Evolutionary conservation across 2,329 filamentous ascomycete genomes (phyloP), one percentile per base, ranked within the genome.

Genomic region (Cercospora canescens): DNA sequence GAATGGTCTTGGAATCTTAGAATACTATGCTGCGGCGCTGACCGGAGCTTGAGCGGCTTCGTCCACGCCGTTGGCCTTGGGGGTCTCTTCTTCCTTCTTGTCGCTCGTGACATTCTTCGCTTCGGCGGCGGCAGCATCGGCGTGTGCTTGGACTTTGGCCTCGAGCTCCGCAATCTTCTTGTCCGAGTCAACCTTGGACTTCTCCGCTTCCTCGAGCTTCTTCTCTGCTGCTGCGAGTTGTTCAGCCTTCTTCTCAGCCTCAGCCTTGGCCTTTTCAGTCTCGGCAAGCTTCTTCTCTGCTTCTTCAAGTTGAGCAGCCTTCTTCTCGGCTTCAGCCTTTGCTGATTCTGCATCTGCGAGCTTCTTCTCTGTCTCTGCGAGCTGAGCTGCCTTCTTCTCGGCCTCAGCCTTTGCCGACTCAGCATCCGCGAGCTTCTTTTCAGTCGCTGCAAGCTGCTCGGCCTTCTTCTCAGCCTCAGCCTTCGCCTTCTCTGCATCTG

Each of bases 151-250:
- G 32, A 58, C 45, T 41, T 62, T 61, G 26, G 28, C 56, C 41
- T 63, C 54, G 39, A 66, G 60, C 30, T 62, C 64, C 8, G 60
- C 60, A 28, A 62, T 39, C 50, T 62, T 62, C 60, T 62, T 62
- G 8, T 62, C 60, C 34, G 60, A 35, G 8, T 61, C 59, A 52
- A 21, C 45, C 45, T 50, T 50, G 18, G 45, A 24, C 21, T 16
- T 45, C 39, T 55, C 41, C n/a, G 62, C 54, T 16, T 57, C 59
- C 28, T 32, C 60, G 26, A 62, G 32, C 60, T 62, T 55, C 45
- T 62, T 55, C 32, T 55, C 52, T 16, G 52, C 12, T 16, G 12
- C 52, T 1, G n/a, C 52, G 11, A 55, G 52, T 21, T 55, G 28
- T 1, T 12, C 52, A 16, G 18, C 52, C 52, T 34, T 34, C 52